Conservation (phyloP, 2,329 filamentous ascomycete species). For the Aureobasidium melanogenum region DNA sequence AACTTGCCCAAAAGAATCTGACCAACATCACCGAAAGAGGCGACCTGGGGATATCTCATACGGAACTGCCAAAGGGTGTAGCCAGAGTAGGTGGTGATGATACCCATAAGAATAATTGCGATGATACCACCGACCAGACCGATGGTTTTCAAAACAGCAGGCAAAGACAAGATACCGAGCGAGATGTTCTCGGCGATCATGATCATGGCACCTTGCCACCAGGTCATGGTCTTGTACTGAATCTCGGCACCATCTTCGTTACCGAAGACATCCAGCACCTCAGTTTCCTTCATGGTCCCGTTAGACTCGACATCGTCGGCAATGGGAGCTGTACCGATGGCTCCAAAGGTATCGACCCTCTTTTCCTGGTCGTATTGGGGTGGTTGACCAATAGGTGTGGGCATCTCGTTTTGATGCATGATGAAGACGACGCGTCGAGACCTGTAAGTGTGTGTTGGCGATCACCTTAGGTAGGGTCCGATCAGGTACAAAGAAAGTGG, state of each 20-base stretch:
- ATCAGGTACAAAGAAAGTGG: neutral
- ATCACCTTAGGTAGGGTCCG: neutral
- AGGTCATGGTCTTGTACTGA: conserved; percentile 44
- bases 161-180: conserved; percentile 47
- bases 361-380: conserved; percentile 9
- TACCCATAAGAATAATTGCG: conserved; percentile 44
- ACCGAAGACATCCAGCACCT: conserved; percentile 10
- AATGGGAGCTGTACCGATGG: neutral
- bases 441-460: neutral
- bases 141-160: conserved; percentile 42
- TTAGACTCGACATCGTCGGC: conserved; percentile 6
- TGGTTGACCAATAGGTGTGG: neutral
- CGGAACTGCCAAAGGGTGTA: conserved; percentile 54
- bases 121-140: conserved; percentile 47
- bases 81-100: conserved; percentile 52
- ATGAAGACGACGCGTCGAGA: neutral
- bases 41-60: conserved; percentile 39
- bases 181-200: conserved; percentile 53
- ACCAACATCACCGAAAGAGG: conserved; percentile 60
- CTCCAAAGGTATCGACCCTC: conserved; percentile 4
- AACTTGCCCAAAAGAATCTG: conserved; percentile 53
- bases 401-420: conserved; percentile 10
- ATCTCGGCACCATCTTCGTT: conserved; percentile 25
- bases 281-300: conserved; percentile 6
- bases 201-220: conserved; percentile 33